These are phyloP conservation scores for Graphilbum fragrans DNA, from an alignment of 2,329 filamentous ascomycete genomes.

Conservation along the genomic window DNA sequence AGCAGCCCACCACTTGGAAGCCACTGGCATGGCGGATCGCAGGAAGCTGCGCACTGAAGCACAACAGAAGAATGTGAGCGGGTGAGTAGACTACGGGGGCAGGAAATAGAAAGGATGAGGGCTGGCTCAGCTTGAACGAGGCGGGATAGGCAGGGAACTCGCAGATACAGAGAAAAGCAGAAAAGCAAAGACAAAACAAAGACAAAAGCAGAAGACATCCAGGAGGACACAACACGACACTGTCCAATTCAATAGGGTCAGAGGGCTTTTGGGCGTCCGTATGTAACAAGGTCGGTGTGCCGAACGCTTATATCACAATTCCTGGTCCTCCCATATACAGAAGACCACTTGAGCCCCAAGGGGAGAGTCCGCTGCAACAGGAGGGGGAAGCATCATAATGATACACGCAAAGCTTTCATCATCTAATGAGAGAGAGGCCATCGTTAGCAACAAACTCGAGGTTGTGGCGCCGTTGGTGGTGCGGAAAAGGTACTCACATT, in stretches of 20 bases:
- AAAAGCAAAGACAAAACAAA: neutral
- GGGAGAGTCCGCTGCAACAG: slow-evolving; percentile 71
- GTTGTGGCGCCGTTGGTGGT: slow-evolving; percentile 2
- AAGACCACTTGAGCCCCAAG: slow-evolving; percentile 80
- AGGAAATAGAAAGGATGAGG: no score
- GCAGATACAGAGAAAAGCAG: no score
- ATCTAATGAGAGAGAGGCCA: slow-evolving; percentile 44
- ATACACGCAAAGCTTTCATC: slow-evolving; percentile 98
- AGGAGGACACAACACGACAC: neutral
- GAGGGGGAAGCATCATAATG: slow-evolving; percentile 70
- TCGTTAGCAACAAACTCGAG: slow-evolving; percentile 23
- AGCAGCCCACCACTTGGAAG: no score
- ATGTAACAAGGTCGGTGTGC: slow-evolving; percentile 97
- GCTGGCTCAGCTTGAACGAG: no score
- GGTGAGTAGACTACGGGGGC: no score
- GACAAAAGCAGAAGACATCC: no score
- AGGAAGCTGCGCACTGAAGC: no score
- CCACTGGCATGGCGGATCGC: no score
- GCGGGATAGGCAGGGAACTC: neutral
- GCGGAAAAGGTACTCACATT: slow-evolving; percentile 51
- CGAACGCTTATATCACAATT: slow-evolving; percentile 97
- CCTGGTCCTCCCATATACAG: slow-evolving; percentile 46
- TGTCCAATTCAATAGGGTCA: slow-evolving; percentile 46
- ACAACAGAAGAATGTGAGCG: no score
- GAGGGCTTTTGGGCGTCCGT: slow-evolving; percentile 98